A percentile compares a stretch with the other conserved stretches of the same genome.
These are phyloP conservation scores for Clavispora carvajalis DNA, from an alignment of 805 yeast genomes.

Conservation along the genomic window DNA sequence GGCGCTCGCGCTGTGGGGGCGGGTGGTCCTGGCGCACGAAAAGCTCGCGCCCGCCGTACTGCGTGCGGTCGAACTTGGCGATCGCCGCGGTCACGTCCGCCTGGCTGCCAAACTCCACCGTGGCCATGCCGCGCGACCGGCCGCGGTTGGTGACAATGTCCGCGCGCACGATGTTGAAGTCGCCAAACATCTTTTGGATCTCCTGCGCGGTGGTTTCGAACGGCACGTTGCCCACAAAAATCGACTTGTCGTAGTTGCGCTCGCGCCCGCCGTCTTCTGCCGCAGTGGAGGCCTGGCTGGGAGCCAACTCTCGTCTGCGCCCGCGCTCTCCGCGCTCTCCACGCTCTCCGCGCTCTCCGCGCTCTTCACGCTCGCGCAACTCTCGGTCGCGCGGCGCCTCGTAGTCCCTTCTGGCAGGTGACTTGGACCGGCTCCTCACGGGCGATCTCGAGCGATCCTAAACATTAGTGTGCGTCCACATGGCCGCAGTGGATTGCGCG, in stretches of 20 bases:
- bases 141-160: constrained; percentile 78
- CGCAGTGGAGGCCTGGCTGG: too few species aligned
- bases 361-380: constrained; percentile 19
- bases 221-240: constrained; percentile 72
- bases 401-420: constrained; percentile 32
- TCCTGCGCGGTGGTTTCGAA: constrained; percentile 57
- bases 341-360: constrained; percentile 13
- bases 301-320: too few species aligned
- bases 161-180: constrained; percentile 58
- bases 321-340: constrained; percentile 21
- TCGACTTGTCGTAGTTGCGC: constrained; percentile 62
- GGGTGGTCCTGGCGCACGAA: constrained; percentile 90
- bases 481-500: too few species aligned
- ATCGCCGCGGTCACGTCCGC: constrained; percentile 72
- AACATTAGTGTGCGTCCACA: not conserved
- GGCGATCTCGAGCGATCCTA: constrained; percentile 27
- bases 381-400: constrained; percentile 15
- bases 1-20: constrained; percentile 50
- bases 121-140: constrained; percentile 84
- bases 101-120: constrained; percentile 70
- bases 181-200: constrained; percentile 51
- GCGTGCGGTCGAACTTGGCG: constrained; percentile 57
- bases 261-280: constrained; percentile 25
- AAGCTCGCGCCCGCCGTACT: constrained; percentile 67
- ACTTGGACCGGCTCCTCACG: constrained; percentile 20